Base-by-base conservation (phyloP, 1,284 basidiomycete genomes). In the Fomes fomentarius region DNA sequence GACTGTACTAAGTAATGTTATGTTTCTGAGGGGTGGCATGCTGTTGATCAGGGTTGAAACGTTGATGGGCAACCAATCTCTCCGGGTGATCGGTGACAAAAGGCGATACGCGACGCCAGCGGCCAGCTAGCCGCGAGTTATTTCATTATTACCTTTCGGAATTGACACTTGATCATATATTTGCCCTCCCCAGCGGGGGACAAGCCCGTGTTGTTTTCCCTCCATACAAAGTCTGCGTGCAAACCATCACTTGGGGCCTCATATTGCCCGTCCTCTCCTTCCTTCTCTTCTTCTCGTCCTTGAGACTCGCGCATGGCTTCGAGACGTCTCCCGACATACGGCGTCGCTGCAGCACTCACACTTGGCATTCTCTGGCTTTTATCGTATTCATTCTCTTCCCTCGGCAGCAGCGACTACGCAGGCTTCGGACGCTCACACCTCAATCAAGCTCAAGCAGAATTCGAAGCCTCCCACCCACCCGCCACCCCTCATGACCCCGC, bases 241-340 rank as follows among this genome's bases (percentile, higher is more conserved):
- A 30, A 7, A 30, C n/a, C 22, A 45, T 12, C 28, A 11, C 21
- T 10, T 3, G n/a, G 30, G 30, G n/a, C 30, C 26, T 34, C 17
- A 9, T 10, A 33, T 41, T 26, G 51, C 51, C 51, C 51, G 44
- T 52, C 51, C 51, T 34, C 30, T 52, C 51, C 28, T 52, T 52
- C 26, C 34, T 11, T 17, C 12, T 48, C 37, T 25, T n/a, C 33
- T 14, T 42, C 22, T 17, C 19, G 21, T 11, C 8, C n/a, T 9
- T 14, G 22, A 52, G n/a, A n/a, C n/a, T n/a, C n/a, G n/a, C n/a
- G n/a, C n/a, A n/a, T 47, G 51, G 30, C 44, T 21, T 47, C 51
- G 28, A 44, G 44, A 19, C 44, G 44, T 11, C 45, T 52, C 22
- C 35, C 38, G 7, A 52, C 44, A 15, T 52, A 52, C 26, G 44